Evolutionary conservation across 495 filamentous ascomycete genomes (phyloP).

Genomic region (Podospora sp.): DNA sequence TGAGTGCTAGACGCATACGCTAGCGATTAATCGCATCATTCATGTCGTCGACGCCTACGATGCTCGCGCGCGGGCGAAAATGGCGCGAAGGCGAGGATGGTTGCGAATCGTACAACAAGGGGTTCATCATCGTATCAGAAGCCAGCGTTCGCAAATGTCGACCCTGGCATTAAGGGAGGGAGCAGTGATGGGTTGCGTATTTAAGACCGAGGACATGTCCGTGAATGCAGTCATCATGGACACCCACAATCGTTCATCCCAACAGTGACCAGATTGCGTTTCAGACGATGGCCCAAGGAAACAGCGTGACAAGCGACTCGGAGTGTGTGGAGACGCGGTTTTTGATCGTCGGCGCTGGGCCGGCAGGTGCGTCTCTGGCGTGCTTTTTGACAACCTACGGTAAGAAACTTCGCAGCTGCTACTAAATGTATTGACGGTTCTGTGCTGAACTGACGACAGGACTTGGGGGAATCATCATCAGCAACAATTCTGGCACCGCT

Average conservation of each 20-base stretch:
- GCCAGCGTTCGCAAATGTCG: neutral
- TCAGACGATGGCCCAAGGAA: neutral
- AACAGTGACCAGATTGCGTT: neutral
- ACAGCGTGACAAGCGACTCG: neutral
- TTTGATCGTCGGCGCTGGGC: constrained; percentile 55
- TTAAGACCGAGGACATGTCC: neutral
- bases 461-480: constrained; percentile 50
- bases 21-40: neutral
- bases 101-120: neutral
- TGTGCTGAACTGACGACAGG: constrained; percentile 25
- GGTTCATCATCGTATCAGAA: neutral
- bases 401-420: constrained; percentile 9
- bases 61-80: neutral
- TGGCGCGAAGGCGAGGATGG: neutral
- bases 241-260: neutral
- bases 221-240: neutral
- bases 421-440: neutral
- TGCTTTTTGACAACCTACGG: constrained; percentile 53
- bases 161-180: neutral
- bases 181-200: neutral
- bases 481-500: constrained; percentile 41
- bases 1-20: neutral
- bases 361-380: constrained; percentile 52
- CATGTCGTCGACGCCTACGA: neutral
- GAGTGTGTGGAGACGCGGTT: constrained; percentile 42